phyloP scores from a whole-genome alignment of 495 filamentous ascomycete genomes.

The Apodospora peruviana region DNA sequence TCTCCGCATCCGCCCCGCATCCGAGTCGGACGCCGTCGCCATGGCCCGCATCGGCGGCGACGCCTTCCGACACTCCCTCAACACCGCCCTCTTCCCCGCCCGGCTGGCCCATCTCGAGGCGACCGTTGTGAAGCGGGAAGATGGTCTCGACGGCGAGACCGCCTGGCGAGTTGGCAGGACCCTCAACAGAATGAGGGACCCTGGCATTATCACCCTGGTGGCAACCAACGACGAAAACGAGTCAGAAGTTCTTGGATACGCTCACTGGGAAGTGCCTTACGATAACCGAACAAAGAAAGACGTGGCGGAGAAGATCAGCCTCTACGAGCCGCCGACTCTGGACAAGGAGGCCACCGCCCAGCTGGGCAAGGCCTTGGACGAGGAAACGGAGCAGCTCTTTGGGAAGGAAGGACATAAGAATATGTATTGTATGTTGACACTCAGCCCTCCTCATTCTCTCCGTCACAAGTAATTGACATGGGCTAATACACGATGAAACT shows the following conservation, averaged over 20 bases:
- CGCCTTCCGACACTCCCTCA: neutral
- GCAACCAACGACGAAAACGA: neutral
- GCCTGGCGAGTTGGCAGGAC: neutral
- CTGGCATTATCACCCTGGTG: neutral
- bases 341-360: neutral
- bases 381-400: neutral
- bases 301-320: neutral
- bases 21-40: neutral
- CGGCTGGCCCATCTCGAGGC: neutral
- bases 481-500: neutral
- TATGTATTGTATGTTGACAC: neutral
- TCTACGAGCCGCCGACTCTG: neutral
- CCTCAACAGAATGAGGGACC: neutral
- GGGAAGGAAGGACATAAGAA: neutral
- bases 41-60: neutral
- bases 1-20: neutral
- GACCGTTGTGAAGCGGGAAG: neutral
- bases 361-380: neutral
- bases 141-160: neutral
- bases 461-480: neutral
- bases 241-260: neutral
- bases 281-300: neutral
- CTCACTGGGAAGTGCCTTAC: neutral
- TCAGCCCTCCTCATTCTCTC: neutral
- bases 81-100: neutral